Conservation (phyloP, 768 basidiomycete species). For the Auricularia heimuer region DNA sequence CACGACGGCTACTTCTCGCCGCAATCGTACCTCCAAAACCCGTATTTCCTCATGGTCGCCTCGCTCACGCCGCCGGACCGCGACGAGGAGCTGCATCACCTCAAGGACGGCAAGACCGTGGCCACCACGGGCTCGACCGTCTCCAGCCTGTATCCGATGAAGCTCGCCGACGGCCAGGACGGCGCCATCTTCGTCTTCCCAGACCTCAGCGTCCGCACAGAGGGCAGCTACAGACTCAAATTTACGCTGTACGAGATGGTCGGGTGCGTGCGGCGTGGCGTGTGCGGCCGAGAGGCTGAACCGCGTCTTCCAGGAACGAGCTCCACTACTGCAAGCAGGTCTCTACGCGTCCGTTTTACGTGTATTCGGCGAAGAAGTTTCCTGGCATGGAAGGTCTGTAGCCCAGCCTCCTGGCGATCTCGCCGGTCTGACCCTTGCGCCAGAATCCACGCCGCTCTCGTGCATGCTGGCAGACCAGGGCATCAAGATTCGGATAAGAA, state of each 20-base stretch:
- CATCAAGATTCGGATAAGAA: conserved; percentile 89
- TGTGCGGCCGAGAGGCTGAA: not conserved
- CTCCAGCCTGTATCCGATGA: conserved; percentile 83
- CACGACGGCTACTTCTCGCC: conserved; percentile 33
- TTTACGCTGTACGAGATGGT: conserved; percentile 83
- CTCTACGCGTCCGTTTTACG: conserved; percentile 82
- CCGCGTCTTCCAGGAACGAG: conserved; percentile 43
- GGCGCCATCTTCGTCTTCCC: conserved; percentile 97
- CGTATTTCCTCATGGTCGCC: conserved; percentile 95
- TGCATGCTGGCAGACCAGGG: conserved; percentile 91
- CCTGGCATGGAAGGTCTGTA: conserved; percentile 86
- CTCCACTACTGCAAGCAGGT: conserved; percentile 88
- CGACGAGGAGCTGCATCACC: conserved; percentile 81
- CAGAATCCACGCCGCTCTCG: conserved; percentile 83
- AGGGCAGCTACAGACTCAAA: conserved; percentile 79
- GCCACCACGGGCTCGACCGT: conserved; percentile 90
- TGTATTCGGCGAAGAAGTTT: conserved; percentile 94
- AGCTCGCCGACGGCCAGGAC: conserved; percentile 57
- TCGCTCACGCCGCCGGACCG: conserved; percentile 82
- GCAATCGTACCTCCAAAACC: conserved; percentile 71
- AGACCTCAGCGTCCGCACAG: conserved; percentile 83
- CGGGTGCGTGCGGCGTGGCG: conserved; percentile 46
- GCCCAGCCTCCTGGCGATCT: not conserved
- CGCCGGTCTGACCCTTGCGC: not conserved
- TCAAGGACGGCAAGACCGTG: conserved; percentile 84